Base-by-base conservation (phyloP, 805 yeast genomes). In the Candida incommunis region DNA sequence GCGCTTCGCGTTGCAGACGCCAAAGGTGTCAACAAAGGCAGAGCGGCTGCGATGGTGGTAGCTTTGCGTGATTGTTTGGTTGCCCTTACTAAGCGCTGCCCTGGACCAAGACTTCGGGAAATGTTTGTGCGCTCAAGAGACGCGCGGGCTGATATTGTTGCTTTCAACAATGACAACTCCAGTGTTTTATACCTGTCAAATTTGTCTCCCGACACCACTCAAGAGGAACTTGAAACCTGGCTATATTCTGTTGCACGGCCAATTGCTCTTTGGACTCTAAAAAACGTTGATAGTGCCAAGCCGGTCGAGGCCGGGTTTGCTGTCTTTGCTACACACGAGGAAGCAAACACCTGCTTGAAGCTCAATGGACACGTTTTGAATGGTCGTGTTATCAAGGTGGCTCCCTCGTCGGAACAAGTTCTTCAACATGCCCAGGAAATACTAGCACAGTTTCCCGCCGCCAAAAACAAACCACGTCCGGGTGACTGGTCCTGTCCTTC, bases 401-500 rank as follows among this genome's bases (percentile, higher is more conserved):
- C 84, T 53, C 94, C 96, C 1, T 84, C 95, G 1, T 80, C 92
- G 37, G 72, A 80, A 2, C 66, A 72, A 35, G 83, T 88, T 2
- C 67, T 88, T 42, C 95, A 85, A 51, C 73, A 77, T 49, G 95
- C 95, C 1, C 82, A 77, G 52, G 94, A 82, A 34, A 73, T 88
- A 40, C 66, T 88, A 48, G 72, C 84, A 0, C 86, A 94, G 2
- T 88, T 88, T 64, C 95, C 96, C 15, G 77, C 81, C 24, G 74
- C 79, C 27, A 82, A 85, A 52, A 87, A 88, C 62, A 72, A 92
- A 54, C 95, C 95, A 21, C 71, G 96, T 57, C 96, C 96, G 0
- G 96, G 96, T 20, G 96, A 88, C 60, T 88, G 96, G 96, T 84
- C 83, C n/a, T 88, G 96, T 62, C 95, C 95, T 22, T 79, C 88